Percentiles rank a stretch among this genome's conserved stretches.
These are phyloP conservation scores for Penicillium hordei DNA, from an alignment of 2,329 filamentous ascomycete genomes.

Conservation along the genomic window DNA sequence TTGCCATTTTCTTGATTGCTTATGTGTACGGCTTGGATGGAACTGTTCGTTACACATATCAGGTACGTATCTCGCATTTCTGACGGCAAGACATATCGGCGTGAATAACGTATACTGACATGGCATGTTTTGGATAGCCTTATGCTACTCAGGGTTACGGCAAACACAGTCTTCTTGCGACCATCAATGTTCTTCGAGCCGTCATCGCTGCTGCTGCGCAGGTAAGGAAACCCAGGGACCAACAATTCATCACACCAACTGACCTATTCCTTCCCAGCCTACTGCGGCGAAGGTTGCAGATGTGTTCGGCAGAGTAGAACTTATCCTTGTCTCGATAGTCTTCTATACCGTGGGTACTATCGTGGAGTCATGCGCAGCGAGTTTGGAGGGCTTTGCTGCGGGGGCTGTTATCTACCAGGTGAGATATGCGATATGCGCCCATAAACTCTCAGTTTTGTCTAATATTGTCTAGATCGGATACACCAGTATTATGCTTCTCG, in stretches of 20 bases:
- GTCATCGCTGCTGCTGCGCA: conserved; percentile 61
- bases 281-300: conserved; percentile 63
- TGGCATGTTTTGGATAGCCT: conserved; percentile 38
- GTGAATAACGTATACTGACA: conserved; percentile 1
- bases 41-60: conserved; percentile 54
- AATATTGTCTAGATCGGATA: conserved; percentile 53
- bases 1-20: conserved; percentile 61
- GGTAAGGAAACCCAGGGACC: conserved; percentile 25
- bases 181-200: conserved; percentile 58
- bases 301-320: conserved; percentile 62
- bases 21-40: conserved; percentile 65
- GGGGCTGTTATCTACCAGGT: conserved; percentile 61
- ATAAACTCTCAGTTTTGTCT: background rate
- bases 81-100: background rate
- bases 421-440: background rate
- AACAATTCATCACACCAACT: background rate
- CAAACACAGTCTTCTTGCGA: conserved; percentile 58
- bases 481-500: conserved; percentile 60
- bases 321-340: conserved; percentile 55
- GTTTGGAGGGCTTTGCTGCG: conserved; percentile 55
- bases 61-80: conserved; percentile 25
- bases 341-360: conserved; percentile 60
- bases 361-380: conserved; percentile 54
- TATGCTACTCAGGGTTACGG: conserved; percentile 55
- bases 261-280: conserved; percentile 38